Base-by-base conservation (phyloP, 1,139 yeast genomes). In the Martiniozyma asiatica region DNA sequence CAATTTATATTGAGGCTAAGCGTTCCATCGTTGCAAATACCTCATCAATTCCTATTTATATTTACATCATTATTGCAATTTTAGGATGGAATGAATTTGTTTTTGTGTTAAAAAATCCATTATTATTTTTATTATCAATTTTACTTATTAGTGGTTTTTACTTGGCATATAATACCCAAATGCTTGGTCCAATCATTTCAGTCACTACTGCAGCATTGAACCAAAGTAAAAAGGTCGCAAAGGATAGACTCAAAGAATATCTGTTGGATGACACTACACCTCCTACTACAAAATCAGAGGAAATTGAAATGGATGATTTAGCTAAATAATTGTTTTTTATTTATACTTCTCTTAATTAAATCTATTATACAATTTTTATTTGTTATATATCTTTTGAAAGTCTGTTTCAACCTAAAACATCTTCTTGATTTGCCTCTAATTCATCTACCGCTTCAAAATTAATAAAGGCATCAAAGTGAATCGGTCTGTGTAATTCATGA, bases 21-120 rank as follows among this genome's bases (percentile, higher is more conserved):
- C 65, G 93, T 36, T 74, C 89, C 5, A 68, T 78, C 35, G 65
- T 79, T 21, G 74, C 72, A 35, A 74, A 73, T 33, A 67, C 70
- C 9, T 72, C 94, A 1, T 77, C 78, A 37, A 77, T 89, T 35
- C 98, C 98, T 4, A 62, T 75, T 44, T 92, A 79, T 60, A 70
- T 89, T 37, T 84, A 82, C 54, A 58, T 73, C 14, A 51, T 89
- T 6, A 60, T 89, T 15, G 54, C 79, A 3, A 73, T 81, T 6
- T 61, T 89, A 20, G 98, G 98, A 10, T 89, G 96, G 96, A 87
- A 87, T 54, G 97, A 92, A 61, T 79, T 89, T 44, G 70, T 85
- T 79, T 79, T 93, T 7, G 72, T 89, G 14, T 49, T 89, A 30
- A 68, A 93, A 39, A 87, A 82, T 51, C 98, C 98, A 18, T 48